Percentiles rank a stretch among this genome's conserved stretches.
Evolutionary conservation across 108 stramenopile genomes (phyloP).

Genomic region (Cyclotella baltica): DNA sequence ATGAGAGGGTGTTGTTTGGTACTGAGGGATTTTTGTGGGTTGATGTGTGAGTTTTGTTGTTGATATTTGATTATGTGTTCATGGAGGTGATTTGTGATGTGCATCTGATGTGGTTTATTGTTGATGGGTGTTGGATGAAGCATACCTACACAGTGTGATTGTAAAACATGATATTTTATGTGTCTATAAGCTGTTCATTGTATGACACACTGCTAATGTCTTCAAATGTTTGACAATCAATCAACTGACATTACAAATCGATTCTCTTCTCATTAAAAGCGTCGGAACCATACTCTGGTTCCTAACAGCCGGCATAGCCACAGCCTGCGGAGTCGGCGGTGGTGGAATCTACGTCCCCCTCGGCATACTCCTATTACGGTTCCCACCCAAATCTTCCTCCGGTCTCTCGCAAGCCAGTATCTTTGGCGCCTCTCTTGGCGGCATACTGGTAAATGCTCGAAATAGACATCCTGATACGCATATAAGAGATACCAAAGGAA

Average conservation of each 20-base stretch:
- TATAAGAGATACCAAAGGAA: conserved; percentile 41
- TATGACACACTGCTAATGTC: no score
- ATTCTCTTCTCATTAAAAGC: conserved; percentile 10
- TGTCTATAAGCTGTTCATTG: background rate
- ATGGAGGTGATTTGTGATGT: background rate
- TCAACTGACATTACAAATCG: background rate
- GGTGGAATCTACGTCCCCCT: conserved; percentile 81
- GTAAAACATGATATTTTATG: no score
- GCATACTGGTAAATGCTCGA: conserved; percentile 62
- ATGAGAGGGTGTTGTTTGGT: conserved; percentile 61
- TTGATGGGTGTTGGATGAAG: background rate
- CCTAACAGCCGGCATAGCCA: conserved; percentile 61
- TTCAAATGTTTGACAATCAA: no score
- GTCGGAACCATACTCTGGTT: conserved; percentile 73
- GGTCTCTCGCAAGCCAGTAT: conserved; percentile 74
- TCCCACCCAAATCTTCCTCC: conserved; percentile 66
- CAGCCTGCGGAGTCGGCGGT: conserved; percentile 77
- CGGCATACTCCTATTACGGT: conserved; percentile 67
- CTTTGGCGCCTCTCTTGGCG: conserved; percentile 73
- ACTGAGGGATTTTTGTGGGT: conserved; percentile 57
- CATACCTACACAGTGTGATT: background rate
- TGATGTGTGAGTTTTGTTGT: conserved; percentile 54
- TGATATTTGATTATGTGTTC: background rate
- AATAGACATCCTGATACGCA: conserved; percentile 55
- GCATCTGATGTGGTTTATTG: no score